These are phyloP conservation scores for Microdochium trichocladiopsis DNA, from an alignment of 2,329 filamentous ascomycete species.

Conservation along the genomic window DNA sequence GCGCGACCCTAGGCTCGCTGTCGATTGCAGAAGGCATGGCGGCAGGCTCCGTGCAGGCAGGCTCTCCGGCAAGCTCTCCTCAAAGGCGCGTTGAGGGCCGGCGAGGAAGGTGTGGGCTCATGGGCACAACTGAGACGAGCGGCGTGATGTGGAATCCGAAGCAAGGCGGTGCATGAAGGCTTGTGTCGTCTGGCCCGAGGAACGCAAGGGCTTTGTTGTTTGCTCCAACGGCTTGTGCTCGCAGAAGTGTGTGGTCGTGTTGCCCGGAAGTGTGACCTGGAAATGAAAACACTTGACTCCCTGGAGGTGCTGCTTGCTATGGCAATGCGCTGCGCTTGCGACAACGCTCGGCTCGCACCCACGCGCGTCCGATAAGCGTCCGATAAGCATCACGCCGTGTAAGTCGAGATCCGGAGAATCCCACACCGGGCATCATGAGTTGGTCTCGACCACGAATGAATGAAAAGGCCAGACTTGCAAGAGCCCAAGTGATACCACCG, in stretches of 20 bases:
- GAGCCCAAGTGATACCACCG: too few species aligned
- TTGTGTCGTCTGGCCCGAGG: too few species aligned
- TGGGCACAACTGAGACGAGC: background rate
- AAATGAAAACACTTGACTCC: background rate
- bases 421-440: too few species aligned
- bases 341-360: too few species aligned
- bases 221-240: background rate
- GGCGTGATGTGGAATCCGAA: background rate
- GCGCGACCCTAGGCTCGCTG: slow-evolving; percentile 39
- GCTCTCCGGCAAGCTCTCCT: slow-evolving; percentile 16
- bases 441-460: too few species aligned
- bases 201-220: too few species aligned
- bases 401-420: too few species aligned
- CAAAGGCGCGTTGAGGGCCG: background rate
- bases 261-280: background rate
- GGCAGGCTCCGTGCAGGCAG: background rate
- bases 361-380: too few species aligned
- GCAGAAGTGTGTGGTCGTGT: background rate
- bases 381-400: too few species aligned
- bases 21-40: slow-evolving; percentile 41
- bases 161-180: too few species aligned
- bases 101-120: background rate
- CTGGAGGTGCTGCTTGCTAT: background rate
- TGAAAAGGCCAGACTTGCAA: too few species aligned
- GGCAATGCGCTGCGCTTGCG: too few species aligned